A percentile compares a stretch with the other conserved stretches of the same genome.
phyloP scores from a whole-genome alignment of 106 monocot species.

The Alisma plantagoaquatica region DNA sequence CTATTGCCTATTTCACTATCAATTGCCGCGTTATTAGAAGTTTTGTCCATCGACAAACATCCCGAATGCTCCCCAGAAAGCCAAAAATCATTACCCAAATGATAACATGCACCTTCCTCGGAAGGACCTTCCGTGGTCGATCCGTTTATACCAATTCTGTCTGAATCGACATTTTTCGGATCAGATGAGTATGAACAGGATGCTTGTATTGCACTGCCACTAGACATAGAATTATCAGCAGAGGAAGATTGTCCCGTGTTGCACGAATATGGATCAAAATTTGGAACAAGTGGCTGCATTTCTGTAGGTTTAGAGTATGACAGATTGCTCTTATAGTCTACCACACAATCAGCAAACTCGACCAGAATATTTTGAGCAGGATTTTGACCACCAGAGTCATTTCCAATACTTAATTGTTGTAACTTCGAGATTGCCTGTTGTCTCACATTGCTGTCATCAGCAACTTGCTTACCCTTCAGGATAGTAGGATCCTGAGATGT shows the following conservation, averaged over 20 bases:
- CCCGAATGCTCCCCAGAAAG: constrained; percentile 33
- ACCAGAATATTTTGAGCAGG: constrained; percentile 30
- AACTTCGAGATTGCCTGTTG: constrained; percentile 43
- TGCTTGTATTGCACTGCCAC: constrained; percentile 14
- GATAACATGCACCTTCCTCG: constrained; percentile 40
- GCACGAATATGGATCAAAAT: constrained; percentile 26
- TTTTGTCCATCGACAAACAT: constrained; percentile 16
- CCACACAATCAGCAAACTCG: constrained; percentile 41
- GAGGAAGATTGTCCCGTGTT: constrained; percentile 16
- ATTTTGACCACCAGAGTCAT: constrained; percentile 35
- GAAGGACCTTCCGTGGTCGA: constrained; percentile 55
- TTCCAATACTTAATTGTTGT: constrained; percentile 25
- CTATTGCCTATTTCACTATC: constrained; percentile 41
- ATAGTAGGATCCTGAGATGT: constrained; percentile 16
- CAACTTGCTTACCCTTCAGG: constrained; percentile 27
- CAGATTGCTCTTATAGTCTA: constrained; percentile 25
- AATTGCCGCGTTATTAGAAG: constrained; percentile 14
- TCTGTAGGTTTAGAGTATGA: constrained; percentile 17
- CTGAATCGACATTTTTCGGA: constrained; percentile 26
- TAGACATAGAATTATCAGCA: constrained; percentile 12
- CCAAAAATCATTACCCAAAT: constrained; percentile 48
- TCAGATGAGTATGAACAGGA: constrained; percentile 32
- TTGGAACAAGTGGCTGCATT: constrained; percentile 9
- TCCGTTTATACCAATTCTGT: constrained; percentile 22
- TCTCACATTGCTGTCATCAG: constrained; percentile 10